Evolutionary conservation across 2,329 filamentous ascomycete species (phyloP).

Genomic region (Stylonectria norvegica): DNA sequence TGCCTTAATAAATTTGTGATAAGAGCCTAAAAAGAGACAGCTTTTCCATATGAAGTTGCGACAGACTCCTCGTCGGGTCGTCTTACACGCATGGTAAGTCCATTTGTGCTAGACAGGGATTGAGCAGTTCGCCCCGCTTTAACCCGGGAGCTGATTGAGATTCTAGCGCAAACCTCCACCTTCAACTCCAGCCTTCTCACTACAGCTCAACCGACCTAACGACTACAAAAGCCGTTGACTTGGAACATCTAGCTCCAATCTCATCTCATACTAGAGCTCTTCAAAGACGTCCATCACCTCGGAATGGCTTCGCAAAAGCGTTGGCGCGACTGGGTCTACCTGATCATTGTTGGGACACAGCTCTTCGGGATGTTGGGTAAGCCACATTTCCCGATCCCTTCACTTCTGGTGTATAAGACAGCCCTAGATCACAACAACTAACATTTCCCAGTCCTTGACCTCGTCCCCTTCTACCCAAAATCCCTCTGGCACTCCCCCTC

Average conservation of each 20-base stretch:
- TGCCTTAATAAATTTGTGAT: too few species aligned
- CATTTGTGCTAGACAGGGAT: too few species aligned
- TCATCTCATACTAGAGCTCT: not conserved
- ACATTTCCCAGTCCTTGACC: slow-evolving; percentile 47
- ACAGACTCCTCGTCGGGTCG: too few species aligned
- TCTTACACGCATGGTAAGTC: too few species aligned
- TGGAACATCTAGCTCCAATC: too few species aligned
- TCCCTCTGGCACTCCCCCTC: slow-evolving; percentile 40
- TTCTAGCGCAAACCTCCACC: too few species aligned
- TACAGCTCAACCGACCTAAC: not conserved
- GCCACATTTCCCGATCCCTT: slow-evolving; percentile 1
- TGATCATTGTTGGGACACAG: slow-evolving; percentile 33
- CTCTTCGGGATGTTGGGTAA: slow-evolving; percentile 37
- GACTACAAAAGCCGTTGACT: rapidly evolving
- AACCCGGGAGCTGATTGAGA: too few species aligned
- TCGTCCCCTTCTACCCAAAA: slow-evolving; percentile 50
- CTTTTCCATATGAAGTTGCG: too few species aligned
- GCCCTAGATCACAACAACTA: too few species aligned
- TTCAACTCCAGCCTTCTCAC: not conserved
- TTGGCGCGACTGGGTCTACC: slow-evolving; percentile 35
- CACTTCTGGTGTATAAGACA: too few species aligned
- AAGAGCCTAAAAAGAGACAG: too few species aligned
- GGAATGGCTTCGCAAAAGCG: slow-evolving; percentile 24
- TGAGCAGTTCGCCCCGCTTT: too few species aligned
- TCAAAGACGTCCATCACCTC: not conserved